Conservation (phyloP, 495 filamentous ascomycete species). For the Penicillium bialowiezense region DNA sequence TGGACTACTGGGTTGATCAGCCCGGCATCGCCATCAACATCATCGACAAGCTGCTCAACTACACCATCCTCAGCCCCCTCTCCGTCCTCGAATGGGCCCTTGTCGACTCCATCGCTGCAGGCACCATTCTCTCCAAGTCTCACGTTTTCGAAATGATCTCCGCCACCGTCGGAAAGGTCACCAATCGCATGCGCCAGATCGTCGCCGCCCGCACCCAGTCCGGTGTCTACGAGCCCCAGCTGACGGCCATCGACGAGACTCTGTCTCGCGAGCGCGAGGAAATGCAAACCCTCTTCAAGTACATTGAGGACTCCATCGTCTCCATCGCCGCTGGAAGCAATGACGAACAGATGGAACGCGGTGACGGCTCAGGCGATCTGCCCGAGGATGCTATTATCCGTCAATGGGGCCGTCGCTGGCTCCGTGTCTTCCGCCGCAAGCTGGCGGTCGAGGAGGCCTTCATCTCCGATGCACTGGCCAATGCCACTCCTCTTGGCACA, state of each 20-base stretch:
- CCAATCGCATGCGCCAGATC: conserved; percentile 82
- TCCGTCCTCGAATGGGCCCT: conserved; percentile 89
- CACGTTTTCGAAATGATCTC: conserved; percentile 87
- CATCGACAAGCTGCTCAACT: conserved; percentile 96
- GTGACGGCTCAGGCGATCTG: conserved; percentile 37
- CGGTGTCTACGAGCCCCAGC: conserved; percentile 57
- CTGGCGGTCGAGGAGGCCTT: conserved; percentile 78
- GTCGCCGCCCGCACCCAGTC: conserved; percentile 55
- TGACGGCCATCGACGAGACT: conserved; percentile 61
- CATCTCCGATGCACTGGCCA: conserved; percentile 39
- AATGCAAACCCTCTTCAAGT: conserved; percentile 75
- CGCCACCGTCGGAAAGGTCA: conserved; percentile 88
- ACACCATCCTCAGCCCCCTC: conserved; percentile 81
- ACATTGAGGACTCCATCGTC: conserved; percentile 75
- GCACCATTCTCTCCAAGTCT: conserved; percentile 64
- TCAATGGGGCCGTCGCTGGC: conserved; percentile 83
- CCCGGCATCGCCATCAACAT: conserved; percentile 91
- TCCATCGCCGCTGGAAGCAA: conserved; percentile 70
- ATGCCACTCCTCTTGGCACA: conserved; percentile 39
- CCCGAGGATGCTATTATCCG: conserved; percentile 63
- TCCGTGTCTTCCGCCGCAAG: conserved; percentile 78
- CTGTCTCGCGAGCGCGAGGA: conserved; percentile 60
- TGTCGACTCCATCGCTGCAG: conserved; percentile 58
- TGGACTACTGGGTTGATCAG: conserved; percentile 91
- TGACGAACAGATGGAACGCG: conserved; percentile 65